Evolutionary conservation across 495 filamentous ascomycete species (phyloP).

Genomic region (Aspergillus ellipticus): DNA sequence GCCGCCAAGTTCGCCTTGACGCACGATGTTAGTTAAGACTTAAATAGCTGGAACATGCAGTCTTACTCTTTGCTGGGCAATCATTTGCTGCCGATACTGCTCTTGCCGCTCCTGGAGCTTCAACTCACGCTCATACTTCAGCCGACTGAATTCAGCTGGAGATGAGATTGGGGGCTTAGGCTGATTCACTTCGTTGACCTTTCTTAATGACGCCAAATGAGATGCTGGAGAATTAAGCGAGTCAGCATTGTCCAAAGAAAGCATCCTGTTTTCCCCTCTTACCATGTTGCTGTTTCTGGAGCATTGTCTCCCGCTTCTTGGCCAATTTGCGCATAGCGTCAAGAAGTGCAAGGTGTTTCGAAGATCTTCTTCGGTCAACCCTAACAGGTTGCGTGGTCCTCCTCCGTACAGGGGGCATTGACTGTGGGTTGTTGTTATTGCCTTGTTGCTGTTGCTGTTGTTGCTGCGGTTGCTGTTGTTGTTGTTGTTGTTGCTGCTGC

Average conservation of each 20-base stretch:
- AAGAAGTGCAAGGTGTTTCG: conserved; percentile 79
- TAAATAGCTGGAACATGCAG: background rate
- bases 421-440: conserved; percentile 51
- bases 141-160: conserved; percentile 81
- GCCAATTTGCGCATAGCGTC: conserved; percentile 94
- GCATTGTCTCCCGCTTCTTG: conserved; percentile 81
- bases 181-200: conserved; percentile 64
- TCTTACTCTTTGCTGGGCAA: conserved; percentile 58
- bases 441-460: conserved; percentile 50
- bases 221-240: conserved; percentile 41
- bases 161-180: conserved; percentile 61
- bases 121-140: conserved; percentile 81
- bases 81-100: conserved; percentile 61
- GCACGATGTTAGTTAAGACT: conserved; percentile 13
- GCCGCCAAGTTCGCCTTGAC: conserved; percentile 36
- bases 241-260: conserved; percentile 14
- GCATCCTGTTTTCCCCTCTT: conserved; percentile 16
- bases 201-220: conserved; percentile 64
- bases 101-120: conserved; percentile 72
- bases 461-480: conserved; percentile 49
- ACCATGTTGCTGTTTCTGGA: conserved; percentile 85
- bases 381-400: conserved; percentile 68
- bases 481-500: conserved; percentile 45
- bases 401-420: conserved; percentile 56
- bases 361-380: conserved; percentile 81